phyloP scores from a whole-genome alignment of 192 early-diverging fungal species.

The Martensiomyces pterosporus region DNA sequence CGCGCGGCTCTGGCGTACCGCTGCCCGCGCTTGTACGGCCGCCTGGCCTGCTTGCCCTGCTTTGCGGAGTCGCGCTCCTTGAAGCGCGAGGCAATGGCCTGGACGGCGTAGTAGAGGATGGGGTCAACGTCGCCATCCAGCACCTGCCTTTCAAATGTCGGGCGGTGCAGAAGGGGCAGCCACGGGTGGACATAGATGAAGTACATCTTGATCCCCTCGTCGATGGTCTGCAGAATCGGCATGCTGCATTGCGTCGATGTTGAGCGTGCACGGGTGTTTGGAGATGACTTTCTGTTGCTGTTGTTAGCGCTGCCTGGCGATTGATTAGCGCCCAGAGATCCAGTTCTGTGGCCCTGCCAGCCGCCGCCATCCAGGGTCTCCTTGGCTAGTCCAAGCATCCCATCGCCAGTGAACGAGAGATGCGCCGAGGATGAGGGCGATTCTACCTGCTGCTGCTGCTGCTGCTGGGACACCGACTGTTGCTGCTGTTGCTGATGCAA shows the following conservation, averaged over 20 bases:
- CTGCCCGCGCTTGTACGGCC: conserved; percentile 28
- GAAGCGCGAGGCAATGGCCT: conserved; percentile 36
- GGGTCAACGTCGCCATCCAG: conserved; percentile 27
- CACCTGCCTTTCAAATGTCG: conserved; percentile 42
- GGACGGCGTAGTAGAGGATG: conserved; percentile 36
- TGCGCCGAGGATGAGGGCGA: not conserved
- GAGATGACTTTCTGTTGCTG: not conserved
- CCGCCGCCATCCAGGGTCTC: too few species aligned
- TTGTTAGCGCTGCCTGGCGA: not conserved
- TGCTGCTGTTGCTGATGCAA: too few species aligned
- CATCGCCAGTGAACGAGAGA: not conserved
- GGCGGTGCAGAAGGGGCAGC: conserved; percentile 45
- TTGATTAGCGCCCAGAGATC: not conserved
- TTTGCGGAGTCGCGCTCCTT: not conserved
- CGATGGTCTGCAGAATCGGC: conserved; percentile 8
- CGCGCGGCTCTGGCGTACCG: conserved; percentile 25
- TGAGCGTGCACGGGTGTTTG: not conserved
- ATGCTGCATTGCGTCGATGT: conserved; percentile 2
- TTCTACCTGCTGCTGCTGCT: not conserved
- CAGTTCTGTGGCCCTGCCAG: too few species aligned
- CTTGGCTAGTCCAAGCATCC: too few species aligned
- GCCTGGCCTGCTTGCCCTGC: not conserved
- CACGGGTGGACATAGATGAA: conserved; percentile 48
- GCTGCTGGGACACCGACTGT: not conserved
- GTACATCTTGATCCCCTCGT: conserved; percentile 30